Base-by-base conservation (phyloP, 441 rosid genomes). In the Biscutella auriculata region DNA sequence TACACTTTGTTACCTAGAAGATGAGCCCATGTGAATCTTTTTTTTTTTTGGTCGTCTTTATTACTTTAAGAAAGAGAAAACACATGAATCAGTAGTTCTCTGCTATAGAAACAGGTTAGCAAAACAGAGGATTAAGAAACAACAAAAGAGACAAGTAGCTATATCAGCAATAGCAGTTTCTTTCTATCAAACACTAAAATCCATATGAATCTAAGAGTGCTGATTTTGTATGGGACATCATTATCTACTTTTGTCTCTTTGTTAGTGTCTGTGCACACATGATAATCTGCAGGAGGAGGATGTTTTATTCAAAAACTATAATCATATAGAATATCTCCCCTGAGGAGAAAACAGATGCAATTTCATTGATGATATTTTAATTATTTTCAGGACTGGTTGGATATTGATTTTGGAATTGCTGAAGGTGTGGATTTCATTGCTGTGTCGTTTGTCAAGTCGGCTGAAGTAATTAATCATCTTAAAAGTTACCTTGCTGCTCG, bases 391-490 rank as follows among this genome's bases (percentile, higher is more conserved):
- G 99, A 94, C 44, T 90, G 99, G 97, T 73, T 90, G 71, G 99
- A 94, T 73, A 94, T 94, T 39, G 97, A 94, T 70, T 94, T 90
- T 81, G 99, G 96, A 33, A 82, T 94, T 9, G 80, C 85, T 13
- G 95, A 84, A 81, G 87, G 86, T 42, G 99, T 90, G 54, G 99
- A 94, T 70, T 94, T 94, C 68, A 82, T 90, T 53, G 99, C 99
- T 19, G 79, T 94, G 66, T 90, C 99, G 29, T 94, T 90, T 73
- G 97, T 94, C 67, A 94, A 94, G 74, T 90, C 97, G 23, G 97
- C 99, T 53, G 97, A 94, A 81, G 99, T 94, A 37, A 82, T 94
- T 63, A 75, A 78, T 57, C 97, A 94, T 74, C 95, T 94, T 29
- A 94, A 87, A 57, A 94, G 96, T 72, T 94, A 94, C 65, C 79